Conservation (phyloP, 129 eudicot genomes). For the Lactuca saligna region DNA sequence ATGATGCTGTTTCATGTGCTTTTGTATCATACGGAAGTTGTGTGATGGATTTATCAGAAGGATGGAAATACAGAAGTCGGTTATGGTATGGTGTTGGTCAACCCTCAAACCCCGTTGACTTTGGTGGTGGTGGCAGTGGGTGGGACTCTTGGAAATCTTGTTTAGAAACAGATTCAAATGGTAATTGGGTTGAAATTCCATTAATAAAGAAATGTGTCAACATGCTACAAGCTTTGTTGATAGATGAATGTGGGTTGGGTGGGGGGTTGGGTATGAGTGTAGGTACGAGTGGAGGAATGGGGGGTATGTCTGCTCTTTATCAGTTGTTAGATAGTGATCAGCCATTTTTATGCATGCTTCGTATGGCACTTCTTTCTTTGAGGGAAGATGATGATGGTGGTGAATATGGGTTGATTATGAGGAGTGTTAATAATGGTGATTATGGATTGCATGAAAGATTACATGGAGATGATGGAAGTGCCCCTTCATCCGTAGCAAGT, state of each 20-base stretch:
- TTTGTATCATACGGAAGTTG: conserved; percentile 94
- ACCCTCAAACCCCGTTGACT: conserved; percentile 41
- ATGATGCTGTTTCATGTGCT: conserved; percentile 84
- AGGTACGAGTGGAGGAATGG: conserved; percentile 76
- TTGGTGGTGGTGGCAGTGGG: conserved; percentile 96
- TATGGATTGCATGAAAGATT: conserved; percentile 35
- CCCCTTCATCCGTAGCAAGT: conserved; percentile 36
- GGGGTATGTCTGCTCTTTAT: conserved; percentile 74
- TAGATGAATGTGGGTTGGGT: conserved; percentile 80
- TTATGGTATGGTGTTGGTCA: conserved; percentile 85
- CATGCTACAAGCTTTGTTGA: conserved; percentile 80
- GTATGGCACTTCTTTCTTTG: conserved; percentile 83
- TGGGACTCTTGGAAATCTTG: conserved; percentile 86
- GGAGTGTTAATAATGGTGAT: conserved; percentile 38
- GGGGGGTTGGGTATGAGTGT: conserved; percentile 85
- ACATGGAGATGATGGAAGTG: conserved; percentile 35
- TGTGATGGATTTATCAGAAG: conserved; percentile 70
- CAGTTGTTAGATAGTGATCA: conserved; percentile 94
- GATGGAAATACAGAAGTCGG: conserved; percentile 90
- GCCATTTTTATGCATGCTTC: conserved; percentile 90
- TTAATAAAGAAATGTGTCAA: conserved; percentile 70
- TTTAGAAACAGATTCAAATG: conserved; percentile 75
- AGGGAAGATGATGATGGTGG: conserved; percentile 77
- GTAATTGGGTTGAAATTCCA: conserved; percentile 83
- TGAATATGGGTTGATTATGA: conserved; percentile 47